These are phyloP conservation scores for Calycina herbarum DNA, from an alignment of 2,329 filamentous ascomycete species.

Conservation along the genomic window DNA sequence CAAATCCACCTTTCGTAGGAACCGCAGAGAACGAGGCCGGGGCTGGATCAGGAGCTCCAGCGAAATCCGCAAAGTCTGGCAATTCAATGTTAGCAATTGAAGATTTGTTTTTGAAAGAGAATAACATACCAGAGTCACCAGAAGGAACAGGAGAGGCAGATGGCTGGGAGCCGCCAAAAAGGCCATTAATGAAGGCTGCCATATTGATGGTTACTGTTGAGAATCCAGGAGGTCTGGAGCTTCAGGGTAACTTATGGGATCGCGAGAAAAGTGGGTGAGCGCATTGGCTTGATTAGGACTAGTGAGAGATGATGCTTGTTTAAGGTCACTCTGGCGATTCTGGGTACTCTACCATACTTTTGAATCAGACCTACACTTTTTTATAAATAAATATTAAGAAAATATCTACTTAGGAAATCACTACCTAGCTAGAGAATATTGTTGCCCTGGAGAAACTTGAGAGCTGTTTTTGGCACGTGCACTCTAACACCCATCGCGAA, in stretches of 20 bases:
- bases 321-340: too few relatives aligned
- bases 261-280: not conserved
- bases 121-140: conserved; percentile 63
- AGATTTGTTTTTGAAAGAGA: not conserved
- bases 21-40: conserved; percentile 49
- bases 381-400: too few relatives aligned
- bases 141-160: conserved; percentile 50
- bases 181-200: conserved; percentile 48
- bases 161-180: conserved; percentile 69
- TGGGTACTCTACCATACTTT: too few relatives aligned
- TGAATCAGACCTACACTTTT: too few relatives aligned
- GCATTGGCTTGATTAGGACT: conserved; percentile 1
- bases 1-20: conserved; percentile 46
- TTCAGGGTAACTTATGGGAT: not conserved
- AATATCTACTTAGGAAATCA: too few relatives aligned
- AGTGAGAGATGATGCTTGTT: not conserved
- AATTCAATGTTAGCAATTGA: conserved; percentile 21
- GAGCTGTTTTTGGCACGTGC: too few relatives aligned
- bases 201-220: conserved; percentile 26
- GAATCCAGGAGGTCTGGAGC: not conserved
- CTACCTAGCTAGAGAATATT: too few relatives aligned
- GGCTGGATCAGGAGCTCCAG: conserved; percentile 69
- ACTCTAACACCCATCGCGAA: not conserved
- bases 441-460: too few relatives aligned
- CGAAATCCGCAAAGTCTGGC: conserved; percentile 92